phyloP scores from a whole-genome alignment of 768 basidiomycete species.

The Tulasnella sp. region DNA sequence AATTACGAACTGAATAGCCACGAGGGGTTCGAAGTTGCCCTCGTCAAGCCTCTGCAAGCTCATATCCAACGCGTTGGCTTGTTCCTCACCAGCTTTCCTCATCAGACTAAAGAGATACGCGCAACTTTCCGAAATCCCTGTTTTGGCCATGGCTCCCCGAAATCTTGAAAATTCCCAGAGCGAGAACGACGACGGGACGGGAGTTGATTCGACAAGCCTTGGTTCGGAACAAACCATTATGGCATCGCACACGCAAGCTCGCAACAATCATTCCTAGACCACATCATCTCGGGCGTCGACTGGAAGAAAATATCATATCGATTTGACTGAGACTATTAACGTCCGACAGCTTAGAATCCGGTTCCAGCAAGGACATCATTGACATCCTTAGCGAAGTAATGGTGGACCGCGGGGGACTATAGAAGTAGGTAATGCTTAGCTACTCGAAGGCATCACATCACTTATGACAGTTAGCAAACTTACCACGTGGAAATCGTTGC shows the following conservation, averaged over 20 bases:
- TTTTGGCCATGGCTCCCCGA: background rate
- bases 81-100: background rate
- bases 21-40: background rate
- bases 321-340: background rate
- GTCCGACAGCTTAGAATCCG: background rate
- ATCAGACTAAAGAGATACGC: background rate
- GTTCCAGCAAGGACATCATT: background rate
- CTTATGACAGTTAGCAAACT: background rate
- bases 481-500: slow-evolving; percentile 31
- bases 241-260: too few species aligned
- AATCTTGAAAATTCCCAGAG: background rate
- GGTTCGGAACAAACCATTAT: background rate
- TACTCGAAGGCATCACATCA: background rate
- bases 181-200: background rate
- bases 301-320: background rate
- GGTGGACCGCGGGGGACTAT: background rate
- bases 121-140: background rate
- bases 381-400: background rate
- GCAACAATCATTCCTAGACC: background rate
- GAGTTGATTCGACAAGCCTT: background rate
- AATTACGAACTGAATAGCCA: slow-evolving; percentile 17
- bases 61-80: background rate
- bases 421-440: background rate
- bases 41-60: background rate
- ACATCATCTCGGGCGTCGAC: background rate